A percentile compares a stretch with the other conserved stretches of the same genome.
These are phyloP conservation scores for Vitis labrusca DNA, from an alignment of 164 flowering plant genomes.

Conservation along the genomic window DNA sequence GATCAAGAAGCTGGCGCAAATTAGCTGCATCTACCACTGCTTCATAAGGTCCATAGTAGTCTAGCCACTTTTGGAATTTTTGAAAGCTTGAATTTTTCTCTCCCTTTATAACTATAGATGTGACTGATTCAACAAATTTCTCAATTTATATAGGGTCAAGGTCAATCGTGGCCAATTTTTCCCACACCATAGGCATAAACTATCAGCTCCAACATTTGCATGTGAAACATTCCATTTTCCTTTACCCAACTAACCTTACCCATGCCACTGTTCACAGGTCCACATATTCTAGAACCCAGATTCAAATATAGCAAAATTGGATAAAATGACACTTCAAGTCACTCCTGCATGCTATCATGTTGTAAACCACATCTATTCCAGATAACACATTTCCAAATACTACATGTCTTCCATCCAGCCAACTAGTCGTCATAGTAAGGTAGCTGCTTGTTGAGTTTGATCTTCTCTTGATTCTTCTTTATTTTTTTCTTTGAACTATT, in stretches of 20 bases:
- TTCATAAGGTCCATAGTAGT: slow-evolving; percentile 86
- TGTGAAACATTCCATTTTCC: slow-evolving; percentile 65
- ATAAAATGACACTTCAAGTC: too few species aligned
- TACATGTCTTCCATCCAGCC: too few species aligned
- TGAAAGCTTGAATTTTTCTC: slow-evolving; percentile 70
- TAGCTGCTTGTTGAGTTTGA: slow-evolving; percentile 53
- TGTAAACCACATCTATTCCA: too few species aligned
- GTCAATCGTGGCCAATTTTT: slow-evolving; percentile 67
- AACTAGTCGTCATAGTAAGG: slow-evolving; percentile 22
- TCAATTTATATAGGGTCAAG: slow-evolving; percentile 81
- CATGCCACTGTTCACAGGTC: slow-evolving; percentile 80
- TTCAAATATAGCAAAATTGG: too few species aligned
- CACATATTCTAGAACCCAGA: too few species aligned
- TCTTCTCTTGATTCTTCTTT: slow-evolving; percentile 57
- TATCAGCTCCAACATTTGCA: slow-evolving; percentile 56
- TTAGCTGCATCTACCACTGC: slow-evolving; percentile 93
- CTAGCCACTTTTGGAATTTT: slow-evolving; percentile 89
- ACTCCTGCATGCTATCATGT: too few species aligned
- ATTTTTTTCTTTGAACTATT: slow-evolving; percentile 47
- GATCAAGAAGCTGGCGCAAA: slow-evolving; percentile 40
- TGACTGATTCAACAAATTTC: slow-evolving; percentile 76
- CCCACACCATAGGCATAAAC: slow-evolving; percentile 67
- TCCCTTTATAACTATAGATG: slow-evolving; percentile 64
- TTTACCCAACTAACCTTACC: slow-evolving; percentile 84
- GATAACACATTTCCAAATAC: too few species aligned